Evolutionary conservation across 2,329 filamentous ascomycete genomes (phyloP), one percentile per base, ranked within the genome.

Genomic region (Ophiognomonia clavigignenti-juglandacearum): DNA sequence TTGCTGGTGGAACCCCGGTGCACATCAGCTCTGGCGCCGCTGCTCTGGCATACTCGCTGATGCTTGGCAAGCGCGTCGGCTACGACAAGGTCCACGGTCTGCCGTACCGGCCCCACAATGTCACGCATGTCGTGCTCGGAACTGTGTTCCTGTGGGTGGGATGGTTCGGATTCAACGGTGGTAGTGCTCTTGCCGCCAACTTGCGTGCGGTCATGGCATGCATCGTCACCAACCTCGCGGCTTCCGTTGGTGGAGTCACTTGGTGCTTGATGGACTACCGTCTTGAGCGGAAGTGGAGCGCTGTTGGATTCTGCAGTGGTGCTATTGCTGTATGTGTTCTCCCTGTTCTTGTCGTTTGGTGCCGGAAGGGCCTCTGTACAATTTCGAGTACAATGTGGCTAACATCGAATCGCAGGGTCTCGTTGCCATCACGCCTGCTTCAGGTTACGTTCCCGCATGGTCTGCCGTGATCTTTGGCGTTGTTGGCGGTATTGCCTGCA

Each of bases 131-230:
- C 54, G 81, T 88, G 39, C 73, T 89, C 39, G 85, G 86, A 19
- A 88, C 86, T 4, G 77, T 84, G 22, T 78, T 85, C 66, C 76
- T 96, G 41, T 96, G 91, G 91, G 87, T 96, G 38, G 90, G 91
- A 49, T 96, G 90, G 91, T 93, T 96, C 63, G 91, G 91, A 40
- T 96, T 96, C 80, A 96, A 96, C 67, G 90, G 88, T 45, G 91
- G 91, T 53, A 79, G 85, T 4, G 91, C 89, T 2, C 75, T 95
- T 36, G 77, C 80, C 50, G 86, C 88, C 54, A 95, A 93, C 70
- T 72, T 95, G 57, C 87, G 91, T 51, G 87, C 91, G 45, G 75
- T 95, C 64, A 92, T 96, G 86, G 90, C 91, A 45, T 86, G 86
- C 58, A 80, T 93, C 41, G 87, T 92, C 53, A 96, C 91, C 50